These are phyloP conservation scores for Epichloe hybrida DNA, from an alignment of 2,329 filamentous ascomycete genomes.

Conservation along the genomic window DNA sequence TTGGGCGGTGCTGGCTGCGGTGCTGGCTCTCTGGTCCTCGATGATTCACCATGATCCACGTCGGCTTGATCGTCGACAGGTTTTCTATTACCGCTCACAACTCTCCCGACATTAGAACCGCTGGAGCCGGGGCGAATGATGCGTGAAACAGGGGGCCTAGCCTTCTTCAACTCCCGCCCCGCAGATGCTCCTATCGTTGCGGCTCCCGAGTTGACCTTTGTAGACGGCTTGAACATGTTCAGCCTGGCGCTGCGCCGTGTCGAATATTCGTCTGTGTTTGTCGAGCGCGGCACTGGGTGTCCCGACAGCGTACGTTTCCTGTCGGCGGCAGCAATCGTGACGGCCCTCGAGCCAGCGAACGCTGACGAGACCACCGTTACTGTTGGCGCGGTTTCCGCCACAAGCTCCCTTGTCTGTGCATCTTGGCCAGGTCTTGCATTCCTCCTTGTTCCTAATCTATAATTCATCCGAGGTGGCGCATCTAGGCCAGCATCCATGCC, in stretches of 20 bases:
- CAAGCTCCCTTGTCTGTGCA: slow-evolving; percentile 21
- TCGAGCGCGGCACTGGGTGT: slow-evolving; percentile 45
- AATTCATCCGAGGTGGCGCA: slow-evolving; percentile 50
- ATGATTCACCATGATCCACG: slow-evolving; percentile 50
- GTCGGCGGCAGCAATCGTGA: slow-evolving; percentile 37
- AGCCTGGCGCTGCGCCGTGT: slow-evolving; percentile 58
- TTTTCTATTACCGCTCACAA: slow-evolving; percentile 84
- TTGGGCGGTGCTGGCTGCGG: slow-evolving; percentile 25
- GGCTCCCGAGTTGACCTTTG: slow-evolving; percentile 47
- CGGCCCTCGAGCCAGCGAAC: slow-evolving; percentile 18
- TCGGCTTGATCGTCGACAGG: slow-evolving; percentile 55
- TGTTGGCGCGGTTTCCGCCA: slow-evolving; percentile 26
- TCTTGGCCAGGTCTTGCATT: slow-evolving; percentile 22
- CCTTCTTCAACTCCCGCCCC: slow-evolving; percentile 65
- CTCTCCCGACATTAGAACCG: slow-evolving; percentile 64
- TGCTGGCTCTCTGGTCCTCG: slow-evolving; percentile 30
- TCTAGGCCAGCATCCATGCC: slow-evolving; percentile 39
- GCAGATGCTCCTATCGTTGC: slow-evolving; percentile 45
- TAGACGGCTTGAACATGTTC: slow-evolving; percentile 54
- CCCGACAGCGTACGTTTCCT: slow-evolving; percentile 90
- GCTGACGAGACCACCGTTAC: slow-evolving; percentile 22
- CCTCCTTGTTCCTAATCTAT: slow-evolving; percentile 35
- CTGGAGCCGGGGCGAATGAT: slow-evolving; percentile 53
- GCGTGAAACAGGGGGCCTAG: slow-evolving; percentile 63
- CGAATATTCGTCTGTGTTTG: slow-evolving; percentile 44